Conservation (phyloP, 192 early-diverging fungal genomes). For the Coemansia sp. region DNA sequence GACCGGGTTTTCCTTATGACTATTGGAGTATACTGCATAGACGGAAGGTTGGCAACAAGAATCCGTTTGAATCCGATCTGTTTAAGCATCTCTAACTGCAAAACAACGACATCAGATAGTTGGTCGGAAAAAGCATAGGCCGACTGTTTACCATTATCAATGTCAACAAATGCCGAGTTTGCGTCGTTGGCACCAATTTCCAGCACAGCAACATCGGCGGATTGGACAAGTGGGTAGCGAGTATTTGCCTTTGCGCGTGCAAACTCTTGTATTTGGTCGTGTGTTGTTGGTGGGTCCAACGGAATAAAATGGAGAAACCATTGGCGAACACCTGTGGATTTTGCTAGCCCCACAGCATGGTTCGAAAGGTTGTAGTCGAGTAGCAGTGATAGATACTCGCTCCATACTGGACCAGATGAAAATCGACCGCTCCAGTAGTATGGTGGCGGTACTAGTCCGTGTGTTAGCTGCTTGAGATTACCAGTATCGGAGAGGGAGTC, state of each 20-base stretch:
- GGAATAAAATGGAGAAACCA: conserved; percentile 16
- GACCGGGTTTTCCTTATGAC: conserved; percentile 19
- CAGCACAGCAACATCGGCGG: conserved; percentile 24
- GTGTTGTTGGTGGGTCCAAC: conserved; percentile 25
- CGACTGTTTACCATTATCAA: conserved; percentile 6
- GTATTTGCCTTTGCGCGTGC: not conserved
- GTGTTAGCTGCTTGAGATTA: conserved; percentile 20
- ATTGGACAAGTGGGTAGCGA: not conserved
- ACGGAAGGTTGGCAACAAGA: conserved; percentile 28
- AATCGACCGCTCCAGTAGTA: conserved; percentile 50
- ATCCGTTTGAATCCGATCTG: conserved; percentile 30
- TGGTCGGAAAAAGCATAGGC: conserved; percentile 26
- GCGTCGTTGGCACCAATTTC: conserved; percentile 42
- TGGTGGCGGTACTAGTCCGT: conserved; percentile 24
- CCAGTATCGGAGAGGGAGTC: conserved; percentile 50
- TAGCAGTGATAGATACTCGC: conserved; percentile 28
- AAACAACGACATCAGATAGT: conserved; percentile 24
- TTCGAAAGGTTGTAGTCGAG: conserved; percentile 13
- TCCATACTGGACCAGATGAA: conserved; percentile 43
- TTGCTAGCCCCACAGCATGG: conserved; percentile 34
- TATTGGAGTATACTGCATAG: conserved; percentile 32
- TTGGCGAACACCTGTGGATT: conserved; percentile 10
- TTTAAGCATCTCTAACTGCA: conserved; percentile 23
- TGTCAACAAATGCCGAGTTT: conserved; percentile 20
- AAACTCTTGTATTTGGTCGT: conserved; percentile 30